Evolutionary conservation across 2,329 filamentous ascomycete genomes (phyloP), one percentile per base, ranked within the genome.

Genomic region (Colletotrichum sp.): DNA sequence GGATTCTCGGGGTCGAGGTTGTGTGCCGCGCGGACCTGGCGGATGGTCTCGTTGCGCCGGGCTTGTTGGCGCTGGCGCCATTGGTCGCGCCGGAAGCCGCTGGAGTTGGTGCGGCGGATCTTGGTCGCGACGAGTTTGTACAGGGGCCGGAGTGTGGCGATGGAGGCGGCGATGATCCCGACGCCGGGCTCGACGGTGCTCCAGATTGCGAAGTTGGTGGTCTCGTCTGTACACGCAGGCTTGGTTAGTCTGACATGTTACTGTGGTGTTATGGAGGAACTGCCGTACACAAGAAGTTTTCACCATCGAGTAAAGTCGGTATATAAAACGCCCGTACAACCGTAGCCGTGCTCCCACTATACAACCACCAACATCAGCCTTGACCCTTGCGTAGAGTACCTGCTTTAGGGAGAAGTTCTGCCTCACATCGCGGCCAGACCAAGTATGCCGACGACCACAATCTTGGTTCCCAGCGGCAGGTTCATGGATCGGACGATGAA

Each of bases 271-370:
- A 26, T 6, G 18, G 67, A 3, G 9, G 2, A 1, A 5, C 7
- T 63, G 18, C 55, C 65, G 18, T 15, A 87, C 82, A 72, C 30
- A 62, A 15, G 59, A 86, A 88, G 71, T 88, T 86, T 36, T 79
- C 71, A 18, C 82, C 82, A 5, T 83, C 78, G n/a, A 81, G 80
- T 13, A 88, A 76, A 1, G 81, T 76, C 28, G 82, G 79, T 24
- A 88, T 84, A 72, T 87, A 88, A 0, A 85, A 83, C 55, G 87
- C 85, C 4, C 87, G 85, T 12, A 88, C 83, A 34, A 88, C 84
- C 2, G 86, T 88, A 6, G 86, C 87, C 32, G 83, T 84, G n/a
- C 70, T 73, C 10, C 70, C 74, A 4, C 71, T 73, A 12, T 0
- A 8, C 5, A 4, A 10, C 8, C 18, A 4, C 1, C 0, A 3